Evolutionary conservation across 169 alveolate species (phyloP).

Genomic region (Ichthyophthirius multifiliis): DNA sequence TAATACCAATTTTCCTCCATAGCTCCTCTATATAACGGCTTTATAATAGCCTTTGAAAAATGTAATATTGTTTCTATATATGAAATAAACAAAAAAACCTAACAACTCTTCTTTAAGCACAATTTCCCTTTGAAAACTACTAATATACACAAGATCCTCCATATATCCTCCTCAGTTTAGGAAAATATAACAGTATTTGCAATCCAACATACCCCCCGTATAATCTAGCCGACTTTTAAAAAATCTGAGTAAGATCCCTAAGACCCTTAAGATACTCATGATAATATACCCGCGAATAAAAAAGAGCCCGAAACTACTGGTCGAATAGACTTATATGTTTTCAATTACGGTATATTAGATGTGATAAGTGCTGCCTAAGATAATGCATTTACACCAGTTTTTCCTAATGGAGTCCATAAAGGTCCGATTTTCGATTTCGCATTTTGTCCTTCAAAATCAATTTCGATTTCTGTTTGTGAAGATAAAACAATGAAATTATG

Average conservation of each 20-base stretch:
- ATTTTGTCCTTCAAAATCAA: slow-evolving; percentile 21
- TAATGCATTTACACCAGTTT: slow-evolving; percentile 30
- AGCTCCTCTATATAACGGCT: neutral
- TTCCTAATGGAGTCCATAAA: slow-evolving; percentile 35
- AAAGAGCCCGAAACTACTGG: neutral
- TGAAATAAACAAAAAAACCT: neutral
- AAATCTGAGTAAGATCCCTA: neutral
- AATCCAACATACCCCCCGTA: neutral
- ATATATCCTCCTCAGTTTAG: neutral
- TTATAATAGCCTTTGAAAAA: neutral
- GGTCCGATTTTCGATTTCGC: slow-evolving; percentile 1
- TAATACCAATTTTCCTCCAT: neutral
- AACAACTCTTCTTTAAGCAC: neutral
- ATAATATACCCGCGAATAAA: neutral
- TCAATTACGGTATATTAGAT: slow-evolving; percentile 32
- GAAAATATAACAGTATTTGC: neutral
- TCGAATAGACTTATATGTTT: slow-evolving; percentile 16
- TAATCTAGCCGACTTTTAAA: neutral
- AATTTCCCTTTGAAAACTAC: neutral
- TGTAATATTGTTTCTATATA: neutral
- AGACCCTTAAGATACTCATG: neutral
- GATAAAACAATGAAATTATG: slow-evolving; percentile 30
- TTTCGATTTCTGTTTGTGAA: neutral
- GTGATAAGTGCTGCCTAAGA: slow-evolving; percentile 19
- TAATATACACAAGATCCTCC: neutral